These are phyloP conservation scores for Citrus sinensis DNA, from an alignment of 345 rosid species.

Conservation along the genomic window DNA sequence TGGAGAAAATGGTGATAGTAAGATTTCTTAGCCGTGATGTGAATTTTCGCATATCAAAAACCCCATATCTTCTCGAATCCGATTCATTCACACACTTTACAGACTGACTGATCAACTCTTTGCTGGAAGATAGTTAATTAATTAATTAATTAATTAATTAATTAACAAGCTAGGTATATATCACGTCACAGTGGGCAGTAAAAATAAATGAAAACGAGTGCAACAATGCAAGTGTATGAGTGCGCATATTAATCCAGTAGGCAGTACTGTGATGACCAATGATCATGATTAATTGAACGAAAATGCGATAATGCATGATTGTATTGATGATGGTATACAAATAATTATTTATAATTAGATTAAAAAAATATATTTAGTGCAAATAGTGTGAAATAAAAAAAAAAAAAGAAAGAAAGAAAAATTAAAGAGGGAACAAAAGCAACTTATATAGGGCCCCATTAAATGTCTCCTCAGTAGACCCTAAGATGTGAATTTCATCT, in stretches of 20 bases:
- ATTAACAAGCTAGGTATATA: too few relatives aligned
- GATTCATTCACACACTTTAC: background rate
- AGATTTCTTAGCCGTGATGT: slow-evolving; percentile 5
- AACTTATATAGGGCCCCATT: slow-evolving; percentile 56
- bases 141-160: too few relatives aligned
- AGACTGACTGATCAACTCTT: background rate
- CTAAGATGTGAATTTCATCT: slow-evolving; percentile 52
- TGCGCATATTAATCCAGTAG: background rate
- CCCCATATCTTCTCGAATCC: background rate
- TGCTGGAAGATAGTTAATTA: too few relatives aligned
- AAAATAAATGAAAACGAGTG: background rate
- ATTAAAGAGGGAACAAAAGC: slow-evolving; percentile 37
- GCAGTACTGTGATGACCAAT: background rate
- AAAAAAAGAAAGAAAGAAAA: slow-evolving; percentile 14
- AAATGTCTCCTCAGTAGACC: slow-evolving; percentile 46
- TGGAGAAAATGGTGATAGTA: slow-evolving; percentile 12
- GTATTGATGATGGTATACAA: slow-evolving; percentile 32
- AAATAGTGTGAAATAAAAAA: slow-evolving; percentile 15
- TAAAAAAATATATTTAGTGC: slow-evolving; percentile 20
- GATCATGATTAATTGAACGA: slow-evolving; percentile 25
- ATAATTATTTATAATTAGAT: slow-evolving; percentile 1
- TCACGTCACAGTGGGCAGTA: too few relatives aligned
- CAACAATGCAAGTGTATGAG: slow-evolving; percentile 8
- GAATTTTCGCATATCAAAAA: slow-evolving; percentile 1
- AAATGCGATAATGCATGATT: slow-evolving; percentile 31